A percentile compares a stretch with the other conserved stretches of the same genome.
These are phyloP conservation scores for Laguncularia racemosa DNA, from an alignment of 345 rosid genomes.

Conservation along the genomic window DNA sequence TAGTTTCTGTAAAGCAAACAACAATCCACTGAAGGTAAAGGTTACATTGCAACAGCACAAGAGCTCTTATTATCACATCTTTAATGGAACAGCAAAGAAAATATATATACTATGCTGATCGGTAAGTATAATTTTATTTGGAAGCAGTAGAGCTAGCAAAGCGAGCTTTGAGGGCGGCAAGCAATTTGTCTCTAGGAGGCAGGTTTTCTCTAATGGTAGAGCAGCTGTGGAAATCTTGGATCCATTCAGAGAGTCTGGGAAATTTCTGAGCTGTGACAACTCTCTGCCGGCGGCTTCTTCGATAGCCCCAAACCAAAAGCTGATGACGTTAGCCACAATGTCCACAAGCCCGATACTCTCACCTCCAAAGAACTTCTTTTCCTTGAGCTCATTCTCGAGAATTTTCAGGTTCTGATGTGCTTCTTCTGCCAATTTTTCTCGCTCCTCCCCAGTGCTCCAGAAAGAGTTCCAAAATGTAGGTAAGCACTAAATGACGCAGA, in stretches of 20 bases:
- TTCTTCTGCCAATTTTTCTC: constrained; percentile 6
- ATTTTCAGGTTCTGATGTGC: constrained; percentile 1
- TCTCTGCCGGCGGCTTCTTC: constrained; percentile 6
- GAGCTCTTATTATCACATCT: too few species aligned
- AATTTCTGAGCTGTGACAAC: constrained; percentile 5
- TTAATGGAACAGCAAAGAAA: too few species aligned
- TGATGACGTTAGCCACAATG: constrained; percentile 4
- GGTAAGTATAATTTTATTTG: not conserved
- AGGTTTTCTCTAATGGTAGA: constrained; percentile 7
- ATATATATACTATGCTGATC: too few species aligned
- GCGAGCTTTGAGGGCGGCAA: constrained; percentile 1
- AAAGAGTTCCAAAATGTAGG: constrained; percentile 1
- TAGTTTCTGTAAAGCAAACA: too few species aligned
- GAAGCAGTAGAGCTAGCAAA: not conserved
- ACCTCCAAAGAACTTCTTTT: constrained; percentile 17
- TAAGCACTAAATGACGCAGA: not conserved
- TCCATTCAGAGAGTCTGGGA: constrained; percentile 12
- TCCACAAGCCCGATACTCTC: constrained; percentile 11
- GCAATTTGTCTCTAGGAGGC: constrained; percentile 13
- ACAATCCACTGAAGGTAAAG: too few species aligned
- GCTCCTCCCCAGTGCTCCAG: constrained; percentile 4
- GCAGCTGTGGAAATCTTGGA: constrained; percentile 8
- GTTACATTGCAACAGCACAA: too few species aligned
- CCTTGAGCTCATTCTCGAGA: constrained; percentile 9
- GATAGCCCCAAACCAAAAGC: constrained; percentile 6